Conservation (phyloP, 2,329 filamentous ascomycete genomes). For the Diaporthe ilicicola region DNA sequence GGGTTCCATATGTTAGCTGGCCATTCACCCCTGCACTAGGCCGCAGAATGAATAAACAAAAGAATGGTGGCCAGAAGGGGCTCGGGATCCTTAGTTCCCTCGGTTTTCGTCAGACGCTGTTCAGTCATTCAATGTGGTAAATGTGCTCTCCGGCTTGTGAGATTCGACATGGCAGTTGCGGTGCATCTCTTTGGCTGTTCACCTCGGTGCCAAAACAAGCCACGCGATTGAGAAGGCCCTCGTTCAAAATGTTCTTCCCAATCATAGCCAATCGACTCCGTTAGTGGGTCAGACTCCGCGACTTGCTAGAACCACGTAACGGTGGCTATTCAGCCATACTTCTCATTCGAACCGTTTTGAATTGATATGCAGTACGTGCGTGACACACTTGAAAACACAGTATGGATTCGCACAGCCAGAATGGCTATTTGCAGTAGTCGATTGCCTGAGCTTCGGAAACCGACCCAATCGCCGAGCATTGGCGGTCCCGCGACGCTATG, state of each 20-base stretch:
- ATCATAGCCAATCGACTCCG: neutral
- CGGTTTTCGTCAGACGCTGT: neutral
- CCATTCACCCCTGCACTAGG: too few species aligned
- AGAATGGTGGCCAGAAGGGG: neutral
- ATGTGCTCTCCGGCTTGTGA: neutral
- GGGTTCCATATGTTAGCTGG: neutral
- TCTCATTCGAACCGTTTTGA: neutral
- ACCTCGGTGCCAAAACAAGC: too few species aligned
- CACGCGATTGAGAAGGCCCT: neutral
- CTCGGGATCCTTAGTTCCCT: neutral
- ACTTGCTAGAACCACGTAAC: neutral
- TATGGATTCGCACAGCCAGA: neutral
- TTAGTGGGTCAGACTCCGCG: too few species aligned
- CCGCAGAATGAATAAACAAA: too few species aligned
- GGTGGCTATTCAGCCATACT: neutral
- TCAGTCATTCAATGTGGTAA: too few species aligned
- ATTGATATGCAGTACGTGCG: neutral
- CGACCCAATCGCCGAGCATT: conserved; percentile 26
- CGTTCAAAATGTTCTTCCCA: too few species aligned
- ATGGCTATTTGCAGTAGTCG: neutral
- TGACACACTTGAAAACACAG: neutral
- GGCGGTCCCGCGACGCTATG: neutral
- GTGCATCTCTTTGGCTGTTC: neutral
- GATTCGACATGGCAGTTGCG: neutral
- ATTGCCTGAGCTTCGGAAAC: conserved; percentile 2